A percentile compares a stretch with the other conserved stretches of the same genome.
These are phyloP conservation scores for Penicillium malachiteum DNA, from an alignment of 495 filamentous ascomycete genomes.

Conservation along the genomic window DNA sequence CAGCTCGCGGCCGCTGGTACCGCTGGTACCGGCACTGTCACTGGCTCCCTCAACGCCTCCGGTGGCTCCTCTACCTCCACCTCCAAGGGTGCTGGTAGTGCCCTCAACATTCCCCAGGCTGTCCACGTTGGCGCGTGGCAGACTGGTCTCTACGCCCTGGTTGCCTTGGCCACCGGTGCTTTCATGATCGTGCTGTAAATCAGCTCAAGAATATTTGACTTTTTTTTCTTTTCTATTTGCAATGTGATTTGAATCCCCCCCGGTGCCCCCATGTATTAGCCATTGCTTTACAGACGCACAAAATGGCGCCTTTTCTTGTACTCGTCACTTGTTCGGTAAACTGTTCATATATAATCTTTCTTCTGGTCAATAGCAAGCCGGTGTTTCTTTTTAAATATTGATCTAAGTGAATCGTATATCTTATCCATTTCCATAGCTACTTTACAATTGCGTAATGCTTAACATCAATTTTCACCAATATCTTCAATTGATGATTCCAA, in stretches of 20 bases:
- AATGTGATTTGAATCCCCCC: not conserved
- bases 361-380: conserved; percentile 10
- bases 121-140: conserved; percentile 64
- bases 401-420: not conserved
- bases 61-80: conserved; percentile 35
- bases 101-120: conserved; percentile 45
- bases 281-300: conserved; percentile 6
- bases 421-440: too few species aligned
- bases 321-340: conserved; percentile 7
- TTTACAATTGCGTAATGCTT: too few species aligned
- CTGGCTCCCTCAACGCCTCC: conserved; percentile 32
- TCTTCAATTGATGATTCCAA: too few species aligned
- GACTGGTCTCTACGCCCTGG: conserved; percentile 65
- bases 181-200: conserved; percentile 76
- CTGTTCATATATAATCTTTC: conserved; percentile 16
- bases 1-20: conserved; percentile 60
- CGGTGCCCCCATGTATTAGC: conserved; percentile 8
- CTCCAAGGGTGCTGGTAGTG: conserved; percentile 44
- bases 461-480: too few species aligned
- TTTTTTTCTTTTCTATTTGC: conserved; percentile 1
- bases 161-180: conserved; percentile 65
- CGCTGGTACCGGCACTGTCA: conserved; percentile 64
- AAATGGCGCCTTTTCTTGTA: conserved; percentile 15
- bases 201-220: conserved; percentile 1
- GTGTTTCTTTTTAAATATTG: conserved; percentile 9